Conservation (phyloP, 1,139 yeast genomes). For the Zygoascus hellenicus region DNA sequence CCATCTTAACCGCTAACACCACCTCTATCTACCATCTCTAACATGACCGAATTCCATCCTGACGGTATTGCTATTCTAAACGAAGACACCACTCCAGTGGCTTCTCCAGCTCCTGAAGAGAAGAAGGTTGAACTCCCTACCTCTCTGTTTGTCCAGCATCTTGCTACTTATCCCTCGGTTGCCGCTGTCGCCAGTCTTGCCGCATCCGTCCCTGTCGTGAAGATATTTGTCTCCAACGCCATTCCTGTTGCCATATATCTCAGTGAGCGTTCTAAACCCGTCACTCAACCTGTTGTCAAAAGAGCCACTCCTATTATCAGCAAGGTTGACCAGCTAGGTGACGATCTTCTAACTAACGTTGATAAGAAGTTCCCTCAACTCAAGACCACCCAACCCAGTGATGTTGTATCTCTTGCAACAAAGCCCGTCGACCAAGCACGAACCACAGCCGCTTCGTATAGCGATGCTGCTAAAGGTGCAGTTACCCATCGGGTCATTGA, state of each 20-base stretch:
- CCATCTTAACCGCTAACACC: too few species aligned
- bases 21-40: background rate
- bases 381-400: constrained; percentile 34
- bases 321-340: constrained; percentile 36
- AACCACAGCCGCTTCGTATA: constrained; percentile 25
- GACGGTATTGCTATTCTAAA: constrained; percentile 4
- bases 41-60: constrained; percentile 1
- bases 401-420: constrained; percentile 30
- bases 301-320: constrained; percentile 30
- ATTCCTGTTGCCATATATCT: constrained; percentile 47
- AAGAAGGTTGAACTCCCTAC: constrained; percentile 20
- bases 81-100: background rate
- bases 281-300: constrained; percentile 31
- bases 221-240: constrained; percentile 53
- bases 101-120: background rate
- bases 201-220: constrained; percentile 54
- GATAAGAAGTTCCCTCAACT: constrained; percentile 35
- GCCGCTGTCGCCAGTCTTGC: constrained; percentile 55
- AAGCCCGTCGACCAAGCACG: constrained; percentile 31
- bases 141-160: constrained; percentile 35
- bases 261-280: constrained; percentile 30
- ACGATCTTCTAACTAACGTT: constrained; percentile 29
- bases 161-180: constrained; percentile 51
- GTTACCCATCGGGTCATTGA: constrained; percentile 27
- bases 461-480: constrained; percentile 26